A percentile compares a stretch with the other conserved stretches of the same genome.
These are phyloP conservation scores for Nakazawaea wickerhamii DNA, from an alignment of 805 yeast genomes.

Conservation along the genomic window DNA sequence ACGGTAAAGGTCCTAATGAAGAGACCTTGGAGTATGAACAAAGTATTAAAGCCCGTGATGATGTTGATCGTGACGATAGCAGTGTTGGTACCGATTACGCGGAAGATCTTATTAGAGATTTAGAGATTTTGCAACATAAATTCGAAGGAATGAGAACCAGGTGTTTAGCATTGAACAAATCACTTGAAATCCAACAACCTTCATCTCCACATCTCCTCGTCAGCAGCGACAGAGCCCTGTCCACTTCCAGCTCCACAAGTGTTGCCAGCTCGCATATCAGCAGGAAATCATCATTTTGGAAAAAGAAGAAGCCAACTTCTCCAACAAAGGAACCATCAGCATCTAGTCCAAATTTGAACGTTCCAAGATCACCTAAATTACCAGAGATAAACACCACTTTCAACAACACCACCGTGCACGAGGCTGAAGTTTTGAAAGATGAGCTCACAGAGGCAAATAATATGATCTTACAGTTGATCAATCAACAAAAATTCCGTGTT, in stretches of 20 bases:
- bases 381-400: background rate
- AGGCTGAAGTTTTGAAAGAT: conserved; percentile 2
- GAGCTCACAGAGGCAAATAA: conserved; percentile 5
- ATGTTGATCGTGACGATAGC: conserved; percentile 9
- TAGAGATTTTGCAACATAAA: conserved; percentile 10
- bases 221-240: conserved; percentile 9
- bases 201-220: background rate
- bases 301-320: background rate
- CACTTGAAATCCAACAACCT: conserved; percentile 5
- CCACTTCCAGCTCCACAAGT: conserved; percentile 16
- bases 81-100: background rate
- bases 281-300: conserved; percentile 7
- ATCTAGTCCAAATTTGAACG: background rate
- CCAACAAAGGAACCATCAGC: background rate
- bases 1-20: background rate
- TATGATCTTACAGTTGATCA: conserved; percentile 11
- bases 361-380: background rate
- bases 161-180: conserved; percentile 4
- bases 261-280: background rate
- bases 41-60: conserved; percentile 3
- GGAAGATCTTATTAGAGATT: conserved; percentile 6
- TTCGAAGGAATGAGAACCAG: conserved; percentile 10
- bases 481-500: conserved; percentile 9
- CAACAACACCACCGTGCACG: background rate
- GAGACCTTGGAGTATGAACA: background rate